Evolutionary conservation across 2,329 filamentous ascomycete genomes (phyloP), one percentile per base, ranked within the genome.

Genomic region (Ascocoryne sarcoides): DNA sequence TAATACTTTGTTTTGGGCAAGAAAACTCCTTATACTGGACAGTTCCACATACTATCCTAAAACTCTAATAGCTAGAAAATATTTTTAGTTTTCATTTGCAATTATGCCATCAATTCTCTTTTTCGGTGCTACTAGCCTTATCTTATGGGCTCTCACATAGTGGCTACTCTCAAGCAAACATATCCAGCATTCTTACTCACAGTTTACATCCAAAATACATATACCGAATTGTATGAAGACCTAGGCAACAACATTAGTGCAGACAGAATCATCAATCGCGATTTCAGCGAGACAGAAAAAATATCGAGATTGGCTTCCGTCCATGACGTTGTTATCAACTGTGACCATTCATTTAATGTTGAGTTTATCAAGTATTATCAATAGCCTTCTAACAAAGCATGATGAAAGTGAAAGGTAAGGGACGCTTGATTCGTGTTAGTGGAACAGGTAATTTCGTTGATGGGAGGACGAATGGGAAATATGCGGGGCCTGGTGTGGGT

Each of bases 21-120:
- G n/a, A n/a, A n/a, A n/a, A n/a, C n/a, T n/a, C n/a, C n/a, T n/a
- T n/a, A n/a, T n/a, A n/a, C n/a, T n/a, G n/a, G n/a, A n/a, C n/a
- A n/a, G n/a, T 28, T 8, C n/a, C 26, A 28, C 26, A 28, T 28
- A 28, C n/a, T 28, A 8, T 28, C 26, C 26, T 8, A 28, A 28
- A 28, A 8, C n/a, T 28, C n/a, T 28, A 28, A 8, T 28, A n/a
- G n/a, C n/a, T 28, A 28, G n/a, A 28, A 8, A 28, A 28, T 8
- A 28, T n/a, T n/a, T n/a, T 28, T 8, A n/a, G 8, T 28, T 28
- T 32, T 8, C n/a, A 14, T 31, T 31, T 15, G n/a, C 12, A 32
- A 32, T 8, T n/a, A 38, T 38, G 36, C 36, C 36, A 9, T 38
- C 36, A n/a, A 38, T 38, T 14, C 36, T 38, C 23, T 16, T 38